These are phyloP conservation scores for Ceratocystis albifundus DNA, from an alignment of 2,329 filamentous ascomycete species.

Conservation along the genomic window DNA sequence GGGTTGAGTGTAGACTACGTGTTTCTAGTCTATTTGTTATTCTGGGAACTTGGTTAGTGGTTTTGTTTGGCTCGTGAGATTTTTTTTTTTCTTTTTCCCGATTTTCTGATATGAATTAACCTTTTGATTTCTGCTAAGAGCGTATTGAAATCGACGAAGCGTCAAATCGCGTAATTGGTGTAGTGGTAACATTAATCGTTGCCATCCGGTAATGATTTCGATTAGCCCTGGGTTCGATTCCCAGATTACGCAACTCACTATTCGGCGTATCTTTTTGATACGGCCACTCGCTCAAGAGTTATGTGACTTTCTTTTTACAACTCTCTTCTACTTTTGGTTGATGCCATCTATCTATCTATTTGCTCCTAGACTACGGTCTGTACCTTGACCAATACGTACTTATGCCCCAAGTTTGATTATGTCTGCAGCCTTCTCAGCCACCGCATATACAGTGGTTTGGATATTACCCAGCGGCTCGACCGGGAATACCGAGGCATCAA, in stretches of 20 bases:
- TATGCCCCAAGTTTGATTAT: constrained; percentile 27
- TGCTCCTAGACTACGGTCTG: neutral
- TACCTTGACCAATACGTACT: neutral
- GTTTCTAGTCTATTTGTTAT: neutral
- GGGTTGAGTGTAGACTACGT: neutral
- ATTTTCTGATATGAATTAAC: neutral
- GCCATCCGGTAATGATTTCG: constrained; percentile 10
- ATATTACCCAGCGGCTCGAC: constrained; percentile 33
- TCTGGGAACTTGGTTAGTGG: neutral
- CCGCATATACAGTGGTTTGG: constrained; percentile 28
- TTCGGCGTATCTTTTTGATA: no score
- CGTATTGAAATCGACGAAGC: neutral
- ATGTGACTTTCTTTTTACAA: neutral
- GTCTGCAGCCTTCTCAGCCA: constrained; percentile 34
- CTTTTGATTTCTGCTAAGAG: neutral
- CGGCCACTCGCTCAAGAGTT: no score
- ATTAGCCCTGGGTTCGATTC: constrained; percentile 15
- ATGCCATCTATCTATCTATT: no score
- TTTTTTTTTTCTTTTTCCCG: neutral
- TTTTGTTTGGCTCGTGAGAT: neutral
- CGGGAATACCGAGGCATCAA: constrained; percentile 38
- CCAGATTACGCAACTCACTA: neutral
- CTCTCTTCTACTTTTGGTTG: neutral
- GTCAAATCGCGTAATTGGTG: neutral
- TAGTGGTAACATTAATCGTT: constrained; percentile 18